Conservation (phyloP, 495 filamentous ascomycete species). For the Stereocaulon alpinum region DNA sequence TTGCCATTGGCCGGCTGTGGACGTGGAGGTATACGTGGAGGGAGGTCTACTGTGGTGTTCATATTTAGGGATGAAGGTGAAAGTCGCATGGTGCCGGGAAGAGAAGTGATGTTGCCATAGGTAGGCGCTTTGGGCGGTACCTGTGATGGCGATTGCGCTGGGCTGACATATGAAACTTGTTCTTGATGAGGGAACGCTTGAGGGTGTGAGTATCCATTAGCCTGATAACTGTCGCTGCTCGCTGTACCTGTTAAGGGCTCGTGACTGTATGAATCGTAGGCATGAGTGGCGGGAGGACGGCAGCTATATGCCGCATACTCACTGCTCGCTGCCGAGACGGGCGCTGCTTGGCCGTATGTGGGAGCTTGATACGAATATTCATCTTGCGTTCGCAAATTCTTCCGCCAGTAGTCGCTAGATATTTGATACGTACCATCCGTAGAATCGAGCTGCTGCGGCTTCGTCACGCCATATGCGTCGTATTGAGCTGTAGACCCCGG, state of each 20-base stretch:
- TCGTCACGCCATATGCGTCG: not conserved
- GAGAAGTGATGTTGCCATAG: not conserved
- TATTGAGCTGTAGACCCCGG: not conserved
- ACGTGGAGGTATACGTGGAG: not conserved
- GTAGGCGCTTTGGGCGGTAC: not conserved
- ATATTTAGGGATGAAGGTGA: not conserved
- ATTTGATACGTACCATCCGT: not conserved
- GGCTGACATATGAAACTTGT: not conserved
- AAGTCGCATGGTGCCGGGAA: not conserved
- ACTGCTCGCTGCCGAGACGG: not conserved
- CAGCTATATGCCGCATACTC: not conserved
- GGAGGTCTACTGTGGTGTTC: not conserved
- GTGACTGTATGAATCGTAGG: constrained; percentile 1
- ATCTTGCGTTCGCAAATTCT: not conserved
- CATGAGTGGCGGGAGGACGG: not conserved
- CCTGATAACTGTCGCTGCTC: not conserved
- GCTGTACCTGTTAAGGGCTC: not conserved
- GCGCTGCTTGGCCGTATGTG: not conserved
- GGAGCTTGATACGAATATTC: not conserved
- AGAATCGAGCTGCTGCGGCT: not conserved
- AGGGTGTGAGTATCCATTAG: not conserved
- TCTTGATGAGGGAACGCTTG: not conserved
- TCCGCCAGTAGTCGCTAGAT: not conserved
- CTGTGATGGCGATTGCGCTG: not conserved
- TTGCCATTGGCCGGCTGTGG: not conserved